Evolutionary conservation across 345 rosid genomes (phyloP).

Genomic region (Moricandia arvensis): DNA sequence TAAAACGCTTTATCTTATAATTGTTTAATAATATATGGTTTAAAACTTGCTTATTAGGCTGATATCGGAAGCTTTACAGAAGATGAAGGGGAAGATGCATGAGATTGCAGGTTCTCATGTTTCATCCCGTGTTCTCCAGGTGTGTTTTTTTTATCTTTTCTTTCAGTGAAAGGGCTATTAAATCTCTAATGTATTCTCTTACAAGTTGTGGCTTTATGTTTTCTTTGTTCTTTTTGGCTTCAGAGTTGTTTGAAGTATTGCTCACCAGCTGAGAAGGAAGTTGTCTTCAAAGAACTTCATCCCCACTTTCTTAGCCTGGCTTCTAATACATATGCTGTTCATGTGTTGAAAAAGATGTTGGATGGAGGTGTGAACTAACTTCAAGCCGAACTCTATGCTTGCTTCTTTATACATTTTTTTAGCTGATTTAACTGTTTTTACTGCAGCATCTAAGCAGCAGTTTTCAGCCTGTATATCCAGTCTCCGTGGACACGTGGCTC

Average conservation of each 20-base stretch:
- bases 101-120: constrained; percentile 84
- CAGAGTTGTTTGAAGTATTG: constrained; percentile 81
- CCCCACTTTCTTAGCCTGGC: constrained; percentile 76
- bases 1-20: no score
- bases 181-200: not conserved
- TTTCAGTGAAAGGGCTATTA: not conserved
- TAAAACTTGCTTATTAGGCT: constrained; percentile 38
- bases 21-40: no score
- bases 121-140: constrained; percentile 96
- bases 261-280: constrained; percentile 70
- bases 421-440: constrained; percentile 1
- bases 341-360: constrained; percentile 77
- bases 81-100: constrained; percentile 92
- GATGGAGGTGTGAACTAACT: constrained; percentile 60
- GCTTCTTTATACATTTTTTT: not conserved
- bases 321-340: constrained; percentile 63
- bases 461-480: constrained; percentile 62
- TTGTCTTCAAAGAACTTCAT: constrained; percentile 67
- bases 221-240: not conserved
- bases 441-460: constrained; percentile 81
- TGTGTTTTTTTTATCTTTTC: constrained; percentile 13
- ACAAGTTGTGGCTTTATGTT: not conserved
- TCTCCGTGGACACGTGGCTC: constrained; percentile 75
- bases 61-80: constrained; percentile 67
- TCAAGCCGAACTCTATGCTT: not conserved